Base-by-base conservation (phyloP, 768 basidiomycete genomes). In the Imleria badia region DNA sequence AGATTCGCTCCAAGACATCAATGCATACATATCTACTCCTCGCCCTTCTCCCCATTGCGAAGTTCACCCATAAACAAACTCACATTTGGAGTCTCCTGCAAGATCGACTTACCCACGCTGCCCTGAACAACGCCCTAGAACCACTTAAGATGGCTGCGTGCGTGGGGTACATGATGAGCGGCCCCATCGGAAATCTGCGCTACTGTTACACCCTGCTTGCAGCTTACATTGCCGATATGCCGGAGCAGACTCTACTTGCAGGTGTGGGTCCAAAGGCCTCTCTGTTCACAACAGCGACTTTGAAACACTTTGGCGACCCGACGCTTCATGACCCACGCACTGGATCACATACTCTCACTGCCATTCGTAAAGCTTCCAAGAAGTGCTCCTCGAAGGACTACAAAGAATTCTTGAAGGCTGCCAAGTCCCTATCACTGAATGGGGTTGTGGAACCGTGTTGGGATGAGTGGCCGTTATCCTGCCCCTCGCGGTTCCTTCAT, bases 81-180 rank as follows among this genome's bases (percentile, higher is more conserved):
- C 10, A 6, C 2, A 13, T 29, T 22, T 22, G 19, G 3, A 20
- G 40, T 17, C 52, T 74, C 4, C 55, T 75, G 10, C 61, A 59
- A 22, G 56, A 51, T 38, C 53, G 68, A 5, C 56, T 75, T n/a
- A n/a, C n/a, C n/a, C n/a, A n/a, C n/a, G n/a, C n/a, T n/a, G n/a
- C n/a, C n/a, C n/a, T n/a, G n/a, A 64, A 73, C 34, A 61, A 70
- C 20, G 55, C 74, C 22, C 53, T 66, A 9, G 31, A 43, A 10
- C 70, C 64, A 0, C 59, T 76, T 19, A 75, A 74, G 45, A 57
- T 30, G 13, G 72, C 72, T 3, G 67, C 70, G 6, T 6, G 6
- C 6, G 26, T 26, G 26, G 26, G 6, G 26, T 26, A 26, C n/a
- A 26, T 26, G 26, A 26, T 26, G 26, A 26, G 6, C 6, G 26